Evolutionary conservation across 2,329 filamentous ascomycete genomes (phyloP), one percentile per base, ranked within the genome.

Genomic region (Biscogniauxia marginata): DNA sequence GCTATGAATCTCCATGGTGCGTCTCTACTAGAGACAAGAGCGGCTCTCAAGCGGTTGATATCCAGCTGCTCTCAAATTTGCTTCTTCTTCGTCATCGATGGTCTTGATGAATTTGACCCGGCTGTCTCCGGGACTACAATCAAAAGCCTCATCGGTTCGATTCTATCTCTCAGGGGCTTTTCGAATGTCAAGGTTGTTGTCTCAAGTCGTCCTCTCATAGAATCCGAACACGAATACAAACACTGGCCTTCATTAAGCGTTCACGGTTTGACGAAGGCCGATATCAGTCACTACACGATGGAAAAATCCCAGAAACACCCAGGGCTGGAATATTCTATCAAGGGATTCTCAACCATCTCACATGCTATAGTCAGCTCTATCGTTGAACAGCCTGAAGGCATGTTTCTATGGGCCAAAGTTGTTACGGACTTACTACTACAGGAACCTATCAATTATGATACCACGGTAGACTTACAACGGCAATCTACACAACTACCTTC

Each of bases 61-160:
- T 8, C 1, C 45, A 22, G 22, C 13, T 56, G 13, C 8, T n/a
- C 50, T 2, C 21, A 61, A 7, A 13, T 55, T 18, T 52, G 49
- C 20, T 65, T 65, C 52, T 66, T 66, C 44, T 7, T 65, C 19
- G 48, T 58, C 7, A 51, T 67, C 5, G 65, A 67, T 25, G 65
- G 65, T 1, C 57, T 67, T 3, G 65, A 67, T 19, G 63, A 67
- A 23, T 66, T 67, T 19, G 63, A 67, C 21, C 59, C 61, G 1
- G 24, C 46, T 18, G 52, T 62, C n/a, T 65, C 64, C 0, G 20
- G 18, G 7, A 64, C 56, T 4, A 44, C 48, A 16, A 52, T 63
- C 20, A 19, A 34, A 11, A 61, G 57, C 22, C 54, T 67, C 8
- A 56, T 66, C 6, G 50, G 50, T 6, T 34, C 65, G 4, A 62